These are phyloP conservation scores for Colletotrichum spaethianum DNA, from an alignment of 2,329 filamentous ascomycete genomes.

Conservation along the genomic window DNA sequence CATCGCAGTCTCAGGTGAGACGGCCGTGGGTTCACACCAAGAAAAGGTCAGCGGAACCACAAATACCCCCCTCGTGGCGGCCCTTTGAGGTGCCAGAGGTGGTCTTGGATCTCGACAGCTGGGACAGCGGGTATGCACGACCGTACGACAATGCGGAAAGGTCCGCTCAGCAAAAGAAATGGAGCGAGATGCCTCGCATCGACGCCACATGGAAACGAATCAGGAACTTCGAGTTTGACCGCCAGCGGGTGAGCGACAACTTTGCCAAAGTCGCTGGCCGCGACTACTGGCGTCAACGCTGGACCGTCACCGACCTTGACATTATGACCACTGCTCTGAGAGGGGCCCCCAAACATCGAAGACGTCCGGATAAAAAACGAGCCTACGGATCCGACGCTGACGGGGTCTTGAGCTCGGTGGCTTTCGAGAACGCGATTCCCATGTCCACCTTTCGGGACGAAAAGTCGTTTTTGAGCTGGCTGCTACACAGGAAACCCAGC, in stretches of 20 bases:
- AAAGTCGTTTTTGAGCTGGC: constrained; percentile 53
- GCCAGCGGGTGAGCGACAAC: constrained; percentile 30
- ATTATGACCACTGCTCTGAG: constrained; percentile 57
- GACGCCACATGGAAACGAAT: constrained; percentile 47
- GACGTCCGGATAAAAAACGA: not conserved
- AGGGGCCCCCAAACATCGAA: constrained; percentile 15
- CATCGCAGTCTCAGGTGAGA: not conserved
- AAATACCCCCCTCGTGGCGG: constrained; percentile 29
- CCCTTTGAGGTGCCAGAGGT: constrained; percentile 54
- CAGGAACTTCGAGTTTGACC: constrained; percentile 48
- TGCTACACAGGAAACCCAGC: constrained; percentile 47
- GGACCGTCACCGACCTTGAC: constrained; percentile 60
- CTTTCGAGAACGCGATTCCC: constrained; percentile 51
- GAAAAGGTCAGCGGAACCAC: constrained; percentile 19
- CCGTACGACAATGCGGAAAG: constrained; percentile 55
- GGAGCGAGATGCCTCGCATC: constrained; percentile 46
- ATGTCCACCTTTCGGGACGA: constrained; percentile 47
- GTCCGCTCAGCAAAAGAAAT: constrained; percentile 48
- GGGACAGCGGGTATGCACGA: constrained; percentile 60
- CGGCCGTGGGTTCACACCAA: constrained; percentile 28
- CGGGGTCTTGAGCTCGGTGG: constrained; percentile 14
- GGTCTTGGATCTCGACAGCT: constrained; percentile 68
- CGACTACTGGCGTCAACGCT: constrained; percentile 43
- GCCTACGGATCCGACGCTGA: not conserved
- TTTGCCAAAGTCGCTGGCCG: constrained; percentile 35